phyloP scores from a whole-genome alignment of 2,329 filamentous ascomycete species.

The Purpureocillium lavendulum region DNA sequence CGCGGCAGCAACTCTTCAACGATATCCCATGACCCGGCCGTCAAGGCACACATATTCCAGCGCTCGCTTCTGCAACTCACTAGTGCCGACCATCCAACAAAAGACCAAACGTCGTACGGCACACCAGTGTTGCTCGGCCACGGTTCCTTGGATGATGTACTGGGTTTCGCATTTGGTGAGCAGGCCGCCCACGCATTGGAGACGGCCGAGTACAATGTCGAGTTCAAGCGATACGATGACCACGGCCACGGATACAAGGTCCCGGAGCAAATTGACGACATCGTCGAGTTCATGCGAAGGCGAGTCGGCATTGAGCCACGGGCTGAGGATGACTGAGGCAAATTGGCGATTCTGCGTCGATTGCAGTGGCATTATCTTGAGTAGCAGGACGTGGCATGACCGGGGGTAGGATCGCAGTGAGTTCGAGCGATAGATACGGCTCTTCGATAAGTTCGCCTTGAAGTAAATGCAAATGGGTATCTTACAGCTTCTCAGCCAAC shows the following conservation, averaged over 20 bases:
- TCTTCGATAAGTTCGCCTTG: too few relatives aligned
- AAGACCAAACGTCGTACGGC: slow-evolving; percentile 5
- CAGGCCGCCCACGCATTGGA: slow-evolving; percentile 16
- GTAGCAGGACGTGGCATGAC: too few relatives aligned
- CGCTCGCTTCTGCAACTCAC: slow-evolving; percentile 21
- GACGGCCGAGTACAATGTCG: slow-evolving; percentile 19
- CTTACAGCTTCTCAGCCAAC: too few relatives aligned
- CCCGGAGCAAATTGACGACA: slow-evolving; percentile 34
- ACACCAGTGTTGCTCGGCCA: slow-evolving; percentile 37
- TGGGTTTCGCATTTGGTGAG: slow-evolving; percentile 22
- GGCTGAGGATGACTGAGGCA: too few relatives aligned
- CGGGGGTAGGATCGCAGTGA: too few relatives aligned
- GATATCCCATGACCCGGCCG: not conserved
- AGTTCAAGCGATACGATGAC: slow-evolving; percentile 22
- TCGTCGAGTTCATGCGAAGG: slow-evolving; percentile 22
- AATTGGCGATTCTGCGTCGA: too few relatives aligned
- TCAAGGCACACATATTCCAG: slow-evolving; percentile 19
- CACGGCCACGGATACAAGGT: slow-evolving; percentile 40
- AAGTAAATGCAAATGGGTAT: too few relatives aligned
- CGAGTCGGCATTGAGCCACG: not conserved
- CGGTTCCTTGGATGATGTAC: slow-evolving; percentile 28
- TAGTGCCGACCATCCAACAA: slow-evolving; percentile 8
- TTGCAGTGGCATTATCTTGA: too few relatives aligned
- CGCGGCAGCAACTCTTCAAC: slow-evolving; percentile 4
- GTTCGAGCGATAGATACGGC: too few relatives aligned